phyloP scores from a whole-genome alignment of 257 asterid genomes.

The Echites panduratus region DNA sequence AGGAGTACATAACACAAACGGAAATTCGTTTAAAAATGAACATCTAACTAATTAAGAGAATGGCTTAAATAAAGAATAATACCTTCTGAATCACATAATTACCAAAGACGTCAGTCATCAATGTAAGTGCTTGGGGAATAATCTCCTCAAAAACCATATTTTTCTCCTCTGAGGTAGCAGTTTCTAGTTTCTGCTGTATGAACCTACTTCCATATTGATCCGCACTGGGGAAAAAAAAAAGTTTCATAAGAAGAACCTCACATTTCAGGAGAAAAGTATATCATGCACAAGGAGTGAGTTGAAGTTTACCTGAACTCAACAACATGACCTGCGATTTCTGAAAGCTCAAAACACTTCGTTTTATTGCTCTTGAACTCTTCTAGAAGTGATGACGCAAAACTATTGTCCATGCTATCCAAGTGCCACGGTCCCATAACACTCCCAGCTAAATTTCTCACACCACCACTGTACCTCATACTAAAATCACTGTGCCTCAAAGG shows the following conservation, averaged over 20 bases:
- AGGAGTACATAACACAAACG: neutral
- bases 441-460: slow-evolving; percentile 67
- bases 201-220: slow-evolving; percentile 98
- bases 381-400: slow-evolving; percentile 60
- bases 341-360: slow-evolving; percentile 78
- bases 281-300: neutral
- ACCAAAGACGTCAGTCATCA: slow-evolving; percentile 95
- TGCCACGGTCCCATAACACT: slow-evolving; percentile 77
- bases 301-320: slow-evolving; percentile 79
- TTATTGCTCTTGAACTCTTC: slow-evolving; percentile 97
- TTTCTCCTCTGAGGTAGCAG: slow-evolving; percentile 83
- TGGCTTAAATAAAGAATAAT: neutral
- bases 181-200: slow-evolving; percentile 95
- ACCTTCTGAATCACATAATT: slow-evolving; percentile 97
- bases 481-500: slow-evolving; percentile 81
- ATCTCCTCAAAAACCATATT: slow-evolving; percentile 88
- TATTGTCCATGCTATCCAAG: slow-evolving; percentile 65
- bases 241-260: slow-evolving; percentile 13
- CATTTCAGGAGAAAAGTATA: slow-evolving; percentile 11
- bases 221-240: slow-evolving; percentile 38
- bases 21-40: neutral
- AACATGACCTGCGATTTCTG: slow-evolving; percentile 85
- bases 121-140: slow-evolving; percentile 73
- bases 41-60: neutral
- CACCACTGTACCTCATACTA: slow-evolving; percentile 54